Evolutionary conservation across 2,329 filamentous ascomycete species (phyloP), one percentile per base, ranked within the genome.

Genomic region (Curvularia sp.): DNA sequence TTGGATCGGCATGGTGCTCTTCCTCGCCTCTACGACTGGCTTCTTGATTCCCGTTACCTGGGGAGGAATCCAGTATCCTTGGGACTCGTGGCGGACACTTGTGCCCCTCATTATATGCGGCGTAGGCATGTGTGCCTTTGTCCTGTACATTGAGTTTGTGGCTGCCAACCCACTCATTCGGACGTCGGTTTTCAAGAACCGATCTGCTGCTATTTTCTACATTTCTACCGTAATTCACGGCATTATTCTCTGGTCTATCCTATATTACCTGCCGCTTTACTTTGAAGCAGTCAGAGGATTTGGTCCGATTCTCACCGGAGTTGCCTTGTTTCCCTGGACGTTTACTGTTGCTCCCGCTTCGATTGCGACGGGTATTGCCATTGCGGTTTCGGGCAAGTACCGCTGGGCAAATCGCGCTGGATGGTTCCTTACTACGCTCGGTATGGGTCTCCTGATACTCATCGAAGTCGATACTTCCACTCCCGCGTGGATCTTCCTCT

Each of bases 11-110:
- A 82, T 84, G 4, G 62, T 83, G 0, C 68, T 91, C 3, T 90
- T 91, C 68, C 79, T 89, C 18, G 83, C 78, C 12, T 84, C 84
- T 13, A 80, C 82, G 12, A 86, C 86, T 0, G 83, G 82, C 22
- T 84, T 89, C 66, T 73, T 89, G 41, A 85, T 89, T 44, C 85
- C 86, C 0, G 70, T 89, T 4, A 87, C 86, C 2, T 88, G 86
- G 81, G 89, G 87, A 9, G 88, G 87, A 38, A 81, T 89, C 8
- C 84, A 88, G 76, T 90, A 89, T 69, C 68, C 81, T 0, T 91
- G 88, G 89, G 71, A 77, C 44, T 86, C 82, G 3, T 89, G 85
- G 82, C 80, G 82, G 1, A 88, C 86, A 0, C 76, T 91, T 1
- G 81, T 88, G 0, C 88, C 88, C 0, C 75, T 91, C 13, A 71